A percentile compares a stretch with the other conserved stretches of the same genome.
Conservation (phyloP, 164 flowering plant genomes). For the Sextonia rubra region DNA sequence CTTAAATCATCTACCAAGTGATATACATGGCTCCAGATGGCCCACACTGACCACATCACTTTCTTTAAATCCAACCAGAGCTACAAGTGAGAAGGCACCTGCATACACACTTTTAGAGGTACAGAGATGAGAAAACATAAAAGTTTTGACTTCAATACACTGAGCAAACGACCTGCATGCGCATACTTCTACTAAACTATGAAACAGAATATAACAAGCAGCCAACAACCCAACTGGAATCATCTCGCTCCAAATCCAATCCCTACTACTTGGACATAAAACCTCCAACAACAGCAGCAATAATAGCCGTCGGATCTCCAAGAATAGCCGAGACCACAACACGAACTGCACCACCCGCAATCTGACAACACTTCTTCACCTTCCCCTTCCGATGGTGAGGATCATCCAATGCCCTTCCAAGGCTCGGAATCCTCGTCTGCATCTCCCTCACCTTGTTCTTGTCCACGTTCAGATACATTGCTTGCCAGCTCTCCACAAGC, state of each 20-base stretch:
- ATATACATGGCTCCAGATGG: too few relatives aligned
- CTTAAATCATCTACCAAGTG: too few relatives aligned
- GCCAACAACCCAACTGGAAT: too few relatives aligned
- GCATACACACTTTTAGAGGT: too few relatives aligned
- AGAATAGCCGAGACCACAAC: conserved; percentile 46
- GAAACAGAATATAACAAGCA: too few relatives aligned
- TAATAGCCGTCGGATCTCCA: conserved; percentile 32
- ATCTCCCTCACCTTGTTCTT: conserved; percentile 38
- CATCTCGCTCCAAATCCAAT: background rate
- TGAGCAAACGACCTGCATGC: too few relatives aligned
- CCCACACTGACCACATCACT: too few relatives aligned
- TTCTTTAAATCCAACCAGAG: too few relatives aligned
- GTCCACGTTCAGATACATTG: conserved; percentile 39
- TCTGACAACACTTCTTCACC: conserved; percentile 39
- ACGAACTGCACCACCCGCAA: conserved; percentile 44
- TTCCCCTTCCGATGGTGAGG: conserved; percentile 22
- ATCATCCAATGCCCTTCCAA: conserved; percentile 27
- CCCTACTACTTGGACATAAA: conserved; percentile 21
- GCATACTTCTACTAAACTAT: too few relatives aligned
- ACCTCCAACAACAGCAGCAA: conserved; percentile 30
- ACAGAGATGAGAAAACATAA: too few relatives aligned
- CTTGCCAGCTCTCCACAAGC: conserved; percentile 63
- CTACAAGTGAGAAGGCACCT: too few relatives aligned
- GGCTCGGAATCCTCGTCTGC: conserved; percentile 41
- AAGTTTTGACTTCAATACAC: too few relatives aligned